Evolutionary conservation across 139 green algal species (phyloP).

Genomic region (Chlorella sp.): DNA sequence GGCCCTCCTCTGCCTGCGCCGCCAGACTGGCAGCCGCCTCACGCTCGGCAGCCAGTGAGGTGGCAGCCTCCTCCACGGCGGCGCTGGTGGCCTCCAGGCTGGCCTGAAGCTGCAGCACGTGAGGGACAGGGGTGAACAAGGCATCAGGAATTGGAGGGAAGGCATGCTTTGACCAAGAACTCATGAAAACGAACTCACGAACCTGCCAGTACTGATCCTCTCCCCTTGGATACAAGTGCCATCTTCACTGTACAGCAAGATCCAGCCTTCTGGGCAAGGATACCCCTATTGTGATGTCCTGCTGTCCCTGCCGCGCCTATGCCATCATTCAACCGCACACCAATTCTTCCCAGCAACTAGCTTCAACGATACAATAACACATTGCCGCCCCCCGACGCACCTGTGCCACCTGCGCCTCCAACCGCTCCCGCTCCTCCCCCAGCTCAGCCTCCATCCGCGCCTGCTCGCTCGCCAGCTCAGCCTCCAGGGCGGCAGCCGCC

Average conservation of each 20-base stretch:
- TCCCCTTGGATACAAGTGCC: too few relatives aligned
- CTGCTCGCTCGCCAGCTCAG: conserved; percentile 25
- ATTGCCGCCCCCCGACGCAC: too few relatives aligned
- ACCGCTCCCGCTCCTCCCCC: neutral
- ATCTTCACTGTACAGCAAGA: too few relatives aligned
- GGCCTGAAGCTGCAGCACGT: conserved; percentile 21
- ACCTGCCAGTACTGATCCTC: neutral
- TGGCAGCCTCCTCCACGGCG: neutral
- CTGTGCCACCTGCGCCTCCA: neutral
- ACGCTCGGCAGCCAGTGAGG: neutral
- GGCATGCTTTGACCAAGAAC: neutral
- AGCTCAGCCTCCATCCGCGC: conserved; percentile 24
- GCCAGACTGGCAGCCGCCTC: neutral
- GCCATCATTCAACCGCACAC: neutral
- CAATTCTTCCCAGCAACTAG: neutral
- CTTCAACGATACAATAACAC: neutral
- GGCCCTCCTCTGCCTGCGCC: neutral
- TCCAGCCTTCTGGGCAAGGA: too few relatives aligned
- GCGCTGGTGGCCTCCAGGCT: conserved; percentile 6
- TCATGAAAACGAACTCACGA: neutral
- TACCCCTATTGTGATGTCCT: too few relatives aligned
- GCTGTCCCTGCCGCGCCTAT: too few relatives aligned
- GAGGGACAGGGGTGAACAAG: neutral
- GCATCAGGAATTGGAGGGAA: neutral
- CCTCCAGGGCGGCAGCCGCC: neutral